These are phyloP conservation scores for Mycosphaerella sp. DNA, from an alignment of 2,329 filamentous ascomycete species.

Conservation along the genomic window DNA sequence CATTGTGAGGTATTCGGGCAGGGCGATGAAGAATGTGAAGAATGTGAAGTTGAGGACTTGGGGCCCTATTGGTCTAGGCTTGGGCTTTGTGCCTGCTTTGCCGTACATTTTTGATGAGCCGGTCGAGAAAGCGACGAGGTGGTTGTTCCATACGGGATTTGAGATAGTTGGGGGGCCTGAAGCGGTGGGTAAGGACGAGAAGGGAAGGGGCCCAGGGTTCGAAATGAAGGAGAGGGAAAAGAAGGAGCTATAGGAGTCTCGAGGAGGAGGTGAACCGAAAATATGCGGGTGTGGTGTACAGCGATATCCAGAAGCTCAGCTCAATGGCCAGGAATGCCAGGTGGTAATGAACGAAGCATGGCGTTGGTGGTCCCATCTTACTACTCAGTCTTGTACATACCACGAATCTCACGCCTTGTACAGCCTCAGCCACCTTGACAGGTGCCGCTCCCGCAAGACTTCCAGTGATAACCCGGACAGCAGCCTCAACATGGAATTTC, in stretches of 20 bases:
- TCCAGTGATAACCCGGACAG: too few relatives aligned
- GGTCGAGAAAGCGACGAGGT: slow-evolving; percentile 87
- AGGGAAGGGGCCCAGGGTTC: slow-evolving; percentile 31
- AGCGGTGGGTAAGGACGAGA: slow-evolving; percentile 45
- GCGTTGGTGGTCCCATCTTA: not conserved
- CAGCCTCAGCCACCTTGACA: not conserved
- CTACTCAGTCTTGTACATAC: not conserved
- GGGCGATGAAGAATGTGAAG: slow-evolving; percentile 76
- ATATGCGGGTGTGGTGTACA: not conserved
- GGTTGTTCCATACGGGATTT: slow-evolving; percentile 79
- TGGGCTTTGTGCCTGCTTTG: slow-evolving; percentile 67
- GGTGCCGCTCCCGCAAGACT: too few relatives aligned
- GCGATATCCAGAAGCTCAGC: not conserved
- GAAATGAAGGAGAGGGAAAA: slow-evolving; percentile 9
- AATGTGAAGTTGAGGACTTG: slow-evolving; percentile 72
- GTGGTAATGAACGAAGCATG: not conserved
- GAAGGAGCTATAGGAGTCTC: not conserved
- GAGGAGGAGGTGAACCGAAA: not conserved
- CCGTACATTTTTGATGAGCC: slow-evolving; percentile 85
- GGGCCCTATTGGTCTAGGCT: slow-evolving; percentile 75
- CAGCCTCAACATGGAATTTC: too few relatives aligned
- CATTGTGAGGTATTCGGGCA: slow-evolving; percentile 82
- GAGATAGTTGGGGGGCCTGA: slow-evolving; percentile 61
- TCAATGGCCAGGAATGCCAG: not conserved
- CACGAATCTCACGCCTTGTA: not conserved